Conservation (phyloP, 441 rosid genomes). For the Codiaeum variegatum region DNA sequence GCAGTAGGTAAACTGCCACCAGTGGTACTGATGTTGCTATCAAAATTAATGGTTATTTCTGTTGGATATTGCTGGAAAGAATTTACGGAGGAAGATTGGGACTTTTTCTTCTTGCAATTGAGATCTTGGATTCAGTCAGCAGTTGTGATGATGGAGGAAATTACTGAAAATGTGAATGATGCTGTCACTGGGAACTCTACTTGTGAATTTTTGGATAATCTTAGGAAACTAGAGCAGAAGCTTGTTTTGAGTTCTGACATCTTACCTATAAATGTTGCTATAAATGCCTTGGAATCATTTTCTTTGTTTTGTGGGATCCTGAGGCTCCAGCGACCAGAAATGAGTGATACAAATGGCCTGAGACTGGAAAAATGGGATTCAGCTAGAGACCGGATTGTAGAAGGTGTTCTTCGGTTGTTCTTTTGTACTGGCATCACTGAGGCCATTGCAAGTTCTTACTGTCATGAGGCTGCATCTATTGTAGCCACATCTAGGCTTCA, state of each 20-base stretch:
- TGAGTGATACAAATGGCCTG: conserved; percentile 29
- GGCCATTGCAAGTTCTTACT: conserved; percentile 62
- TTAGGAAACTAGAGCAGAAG: conserved; percentile 51
- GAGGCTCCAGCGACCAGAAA: conserved; percentile 32
- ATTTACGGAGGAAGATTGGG: conserved; percentile 84
- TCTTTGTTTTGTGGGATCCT: conserved; percentile 45
- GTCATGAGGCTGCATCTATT: conserved; percentile 60
- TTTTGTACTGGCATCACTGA: conserved; percentile 88
- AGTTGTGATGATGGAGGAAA: conserved; percentile 87
- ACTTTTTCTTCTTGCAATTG: conserved; percentile 55
- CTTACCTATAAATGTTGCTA: conserved; percentile 46
- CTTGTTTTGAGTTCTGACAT: conserved; percentile 52
- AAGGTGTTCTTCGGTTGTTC: conserved; percentile 82
- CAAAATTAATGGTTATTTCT: conserved; percentile 63
- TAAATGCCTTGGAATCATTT: conserved; percentile 69
- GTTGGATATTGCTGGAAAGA: conserved; percentile 88
- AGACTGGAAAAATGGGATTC: conserved; percentile 57
- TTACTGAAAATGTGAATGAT: conserved; percentile 71
- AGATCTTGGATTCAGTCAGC: conserved; percentile 84
- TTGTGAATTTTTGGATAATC: conserved; percentile 36
- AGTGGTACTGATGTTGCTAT: conserved; percentile 50
- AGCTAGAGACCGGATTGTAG: conserved; percentile 58
- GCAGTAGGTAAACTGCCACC: conserved; percentile 46
- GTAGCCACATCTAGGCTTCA: conserved; percentile 59
- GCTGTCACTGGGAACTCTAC: conserved; percentile 38